Evolutionary conservation across 73 alveolate genomes (phyloP), one percentile per base, ranked within the genome.

Genomic region (Paramecium primaurelia): DNA sequence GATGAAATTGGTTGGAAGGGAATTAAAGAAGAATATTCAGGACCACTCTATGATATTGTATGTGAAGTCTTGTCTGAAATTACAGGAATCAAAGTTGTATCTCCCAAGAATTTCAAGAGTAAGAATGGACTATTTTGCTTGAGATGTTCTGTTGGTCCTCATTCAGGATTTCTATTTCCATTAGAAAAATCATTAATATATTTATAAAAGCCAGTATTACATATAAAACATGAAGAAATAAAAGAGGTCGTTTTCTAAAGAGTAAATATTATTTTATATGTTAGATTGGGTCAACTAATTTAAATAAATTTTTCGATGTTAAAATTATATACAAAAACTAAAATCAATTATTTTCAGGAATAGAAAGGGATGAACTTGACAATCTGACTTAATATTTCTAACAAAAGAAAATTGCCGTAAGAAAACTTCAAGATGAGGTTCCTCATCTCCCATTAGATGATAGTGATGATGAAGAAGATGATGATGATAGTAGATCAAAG

Each of bases 1-100:
- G 88, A 75, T 36, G 88, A 75, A 20, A 75, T 75, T 75, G 88
- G 88, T n/a, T 75, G 88, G 88, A 75, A 75, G n/a, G 88, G 60
- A 75, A 75, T 75, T 2, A 75, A 75, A 10, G 88, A 75, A 37
- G 88, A 75, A 75, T 75, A 75, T 75, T 38, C 58, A 18, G 88
- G 88, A 14, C 88, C 88, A 1, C 47, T 75, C 16, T 75, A 30
- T 38, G 60, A 42, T 42, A 75, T 42, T 10, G 88, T 75, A 10
- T 38, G 88, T 18, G 88, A 75, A 16, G 88, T 75, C 2, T 75
- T 75, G 68, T 6, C 88, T 30, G 60, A 36, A n/a, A 75, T 75
- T 10, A 75, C 88, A 38, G 88, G 88, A 38, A 75, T 42, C 22
- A 75, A 75, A 75, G 88, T 75, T 38, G 60, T 42, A 12, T 36